Conservation (phyloP, 768 basidiomycete species). For the Guyanaporus albipodus region DNA sequence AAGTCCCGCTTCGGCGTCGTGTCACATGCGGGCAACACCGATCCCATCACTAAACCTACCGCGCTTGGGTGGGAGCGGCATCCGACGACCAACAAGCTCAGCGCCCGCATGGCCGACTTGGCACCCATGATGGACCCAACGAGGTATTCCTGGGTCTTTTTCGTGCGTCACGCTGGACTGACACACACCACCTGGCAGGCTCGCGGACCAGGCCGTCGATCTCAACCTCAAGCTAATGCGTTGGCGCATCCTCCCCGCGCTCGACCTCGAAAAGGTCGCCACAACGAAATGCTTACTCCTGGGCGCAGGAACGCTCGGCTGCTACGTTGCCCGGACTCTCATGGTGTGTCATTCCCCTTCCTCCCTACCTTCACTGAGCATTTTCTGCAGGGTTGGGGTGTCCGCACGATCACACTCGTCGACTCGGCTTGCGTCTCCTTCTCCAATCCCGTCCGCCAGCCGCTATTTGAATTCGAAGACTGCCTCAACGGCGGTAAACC, state of each 20-base stretch:
- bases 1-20: conserved; percentile 63
- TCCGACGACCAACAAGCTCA: conserved; percentile 71
- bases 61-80: conserved; percentile 98
- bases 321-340: conserved; percentile 88
- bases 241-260: conserved; percentile 88
- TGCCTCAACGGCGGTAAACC: conserved; percentile 90
- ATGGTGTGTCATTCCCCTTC: conserved; percentile 49
- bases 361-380: not conserved
- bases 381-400: conserved; percentile 83
- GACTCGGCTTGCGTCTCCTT: conserved; percentile 92
- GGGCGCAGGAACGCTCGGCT: conserved; percentile 95
- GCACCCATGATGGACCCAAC: conserved; percentile 96
- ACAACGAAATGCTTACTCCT: conserved; percentile 77
- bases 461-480: conserved; percentile 93
- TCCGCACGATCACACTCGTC: conserved; percentile 87
- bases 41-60: conserved; percentile 38
- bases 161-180: not conserved
- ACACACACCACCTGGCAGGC: conserved; percentile 37
- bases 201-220: conserved; percentile 97
- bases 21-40: conserved; percentile 13
- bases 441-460: conserved; percentile 97
- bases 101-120: conserved; percentile 82
- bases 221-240: conserved; percentile 97
- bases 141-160: conserved; percentile 39
- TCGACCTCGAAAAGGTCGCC: conserved; percentile 86